Base-by-base conservation (phyloP, 805 yeast genomes). In the Candida anglica region DNA sequence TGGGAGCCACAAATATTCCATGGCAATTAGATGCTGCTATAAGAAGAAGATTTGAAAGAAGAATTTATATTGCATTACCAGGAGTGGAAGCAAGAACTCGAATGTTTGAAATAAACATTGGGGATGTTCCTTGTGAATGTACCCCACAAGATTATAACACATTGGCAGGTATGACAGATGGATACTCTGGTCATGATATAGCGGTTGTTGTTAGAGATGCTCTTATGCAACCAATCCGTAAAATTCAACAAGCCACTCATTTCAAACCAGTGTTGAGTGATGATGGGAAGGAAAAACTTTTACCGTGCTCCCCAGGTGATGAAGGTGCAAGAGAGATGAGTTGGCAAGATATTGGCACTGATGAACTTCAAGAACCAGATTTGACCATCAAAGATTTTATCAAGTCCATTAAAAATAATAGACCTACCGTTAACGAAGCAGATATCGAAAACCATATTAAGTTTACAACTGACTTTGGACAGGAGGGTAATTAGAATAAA, bases 21-120 rank as follows among this genome's bases (percentile, higher is more conserved):
- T 93, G 98, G 98, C 97, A 91, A 64, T 70, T 93, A 46, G 98
- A 93, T 60, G 87, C 97, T 29, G 99, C 98, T 6, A 86, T 93
- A 30, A 77, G 98, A 60, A 81, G 99, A 65, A 81, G 98, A 60
- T 93, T 93, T 51, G 98, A 93, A 59, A 79, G 84, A 47, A 79
- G 98, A 63, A 93, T 93, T 40, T 93, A 93, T 56, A 93, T 93
- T 42, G 83, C 98, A 3, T 69, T 93, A 37, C 99, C 99, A 0
- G 98, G 93, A 40, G 75, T 76, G n/a, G 88, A 86, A 41, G 95
- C 96, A 3, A 73, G 99, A 46, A 76, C 87, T 8, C 81, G 79
- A 42, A 91, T 93, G 98, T 93, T 93, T 63, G 94, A 88, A 56
- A 69, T 93, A 35, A 91, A 93, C 51, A 86, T 93, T 32, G 97